Evolutionary conservation across 495 filamentous ascomycete genomes (phyloP).

Genomic region (Hypomontagnella submonticulosa): DNA sequence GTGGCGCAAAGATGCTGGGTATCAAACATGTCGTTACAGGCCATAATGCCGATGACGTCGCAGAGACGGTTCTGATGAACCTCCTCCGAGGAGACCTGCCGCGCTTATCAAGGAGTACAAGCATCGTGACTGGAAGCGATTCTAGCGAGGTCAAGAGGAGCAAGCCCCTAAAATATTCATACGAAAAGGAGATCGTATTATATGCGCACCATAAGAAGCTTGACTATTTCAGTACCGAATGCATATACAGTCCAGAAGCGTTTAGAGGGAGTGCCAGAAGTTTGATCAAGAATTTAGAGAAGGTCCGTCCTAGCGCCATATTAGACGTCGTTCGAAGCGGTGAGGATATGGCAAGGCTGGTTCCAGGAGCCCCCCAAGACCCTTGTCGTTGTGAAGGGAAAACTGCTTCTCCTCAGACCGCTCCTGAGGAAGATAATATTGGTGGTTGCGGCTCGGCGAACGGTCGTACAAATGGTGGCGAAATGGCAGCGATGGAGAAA

Average conservation of each 20-base stretch:
- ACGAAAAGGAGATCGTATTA: conserved; percentile 98
- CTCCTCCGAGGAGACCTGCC: conserved; percentile 89
- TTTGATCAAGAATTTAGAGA: conserved; percentile 94
- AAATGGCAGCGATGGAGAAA: conserved; percentile 95
- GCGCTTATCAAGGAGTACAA: conserved; percentile 87
- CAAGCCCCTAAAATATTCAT: conserved; percentile 97
- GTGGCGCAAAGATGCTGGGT: conserved; percentile 85
- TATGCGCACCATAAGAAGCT: conserved; percentile 96
- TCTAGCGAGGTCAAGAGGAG: conserved; percentile 85
- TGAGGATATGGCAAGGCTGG: conserved; percentile 92
- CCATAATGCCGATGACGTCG: conserved; percentile 97
- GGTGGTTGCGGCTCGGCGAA: conserved; percentile 82
- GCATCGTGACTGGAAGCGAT: conserved; percentile 83
- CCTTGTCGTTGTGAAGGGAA: conserved; percentile 54
- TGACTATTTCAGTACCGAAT: conserved; percentile 98
- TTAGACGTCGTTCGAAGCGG: conserved; percentile 94
- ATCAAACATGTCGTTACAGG: conserved; percentile 97
- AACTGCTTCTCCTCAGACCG: conserved; percentile 33
- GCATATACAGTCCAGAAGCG: conserved; percentile 98
- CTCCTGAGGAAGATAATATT: conserved; percentile 67
- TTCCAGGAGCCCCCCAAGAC: conserved; percentile 66
- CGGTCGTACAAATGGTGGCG: conserved; percentile 75
- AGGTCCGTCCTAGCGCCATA: conserved; percentile 91
- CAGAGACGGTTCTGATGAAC: conserved; percentile 99
- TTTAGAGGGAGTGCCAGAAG: conserved; percentile 91